A percentile compares a stretch with the other conserved stretches of the same genome.
Conservation (phyloP, 2,329 filamentous ascomycete genomes). For the Hypoxylon sp. region DNA sequence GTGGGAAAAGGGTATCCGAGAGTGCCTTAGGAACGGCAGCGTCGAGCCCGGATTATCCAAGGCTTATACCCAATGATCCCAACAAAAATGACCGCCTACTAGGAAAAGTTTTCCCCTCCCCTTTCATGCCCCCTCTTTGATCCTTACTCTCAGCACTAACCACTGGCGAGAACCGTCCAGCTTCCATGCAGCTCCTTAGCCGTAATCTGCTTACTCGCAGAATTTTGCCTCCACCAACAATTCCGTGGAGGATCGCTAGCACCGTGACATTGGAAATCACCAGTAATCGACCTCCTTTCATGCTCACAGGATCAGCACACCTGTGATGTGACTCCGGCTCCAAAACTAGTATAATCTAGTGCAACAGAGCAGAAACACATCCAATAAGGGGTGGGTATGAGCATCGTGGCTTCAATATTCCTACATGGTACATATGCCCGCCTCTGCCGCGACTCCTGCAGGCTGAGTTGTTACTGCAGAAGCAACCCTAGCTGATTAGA, state of each 20-base stretch:
- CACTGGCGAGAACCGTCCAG: background rate
- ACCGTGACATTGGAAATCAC: background rate
- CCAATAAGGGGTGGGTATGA: conserved; percentile 5
- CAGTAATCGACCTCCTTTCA: conserved; percentile 8
- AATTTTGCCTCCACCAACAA: background rate
- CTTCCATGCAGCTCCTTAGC: background rate
- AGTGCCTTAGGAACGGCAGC: background rate
- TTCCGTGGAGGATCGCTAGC: background rate
- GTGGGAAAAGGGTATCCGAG: background rate
- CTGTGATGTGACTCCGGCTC: background rate
- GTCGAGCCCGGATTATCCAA: background rate
- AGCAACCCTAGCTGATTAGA: background rate
- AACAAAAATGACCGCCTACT: background rate
- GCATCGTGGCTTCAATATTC: background rate
- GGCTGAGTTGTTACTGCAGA: conserved; percentile 29
- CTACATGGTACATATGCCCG: conserved; percentile 10
- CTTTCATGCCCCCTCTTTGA: background rate
- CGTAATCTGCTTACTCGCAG: background rate
- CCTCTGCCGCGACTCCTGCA: conserved; percentile 23
- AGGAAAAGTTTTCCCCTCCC: background rate
- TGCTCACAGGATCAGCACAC: conserved; percentile 19
- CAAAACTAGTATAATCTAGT: conserved; percentile 1
- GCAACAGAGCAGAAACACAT: background rate
- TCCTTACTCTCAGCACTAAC: background rate
- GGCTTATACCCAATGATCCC: background rate